Base-by-base conservation (phyloP, 768 basidiomycete genomes). In the Podaxis carcinomalis region DNA sequence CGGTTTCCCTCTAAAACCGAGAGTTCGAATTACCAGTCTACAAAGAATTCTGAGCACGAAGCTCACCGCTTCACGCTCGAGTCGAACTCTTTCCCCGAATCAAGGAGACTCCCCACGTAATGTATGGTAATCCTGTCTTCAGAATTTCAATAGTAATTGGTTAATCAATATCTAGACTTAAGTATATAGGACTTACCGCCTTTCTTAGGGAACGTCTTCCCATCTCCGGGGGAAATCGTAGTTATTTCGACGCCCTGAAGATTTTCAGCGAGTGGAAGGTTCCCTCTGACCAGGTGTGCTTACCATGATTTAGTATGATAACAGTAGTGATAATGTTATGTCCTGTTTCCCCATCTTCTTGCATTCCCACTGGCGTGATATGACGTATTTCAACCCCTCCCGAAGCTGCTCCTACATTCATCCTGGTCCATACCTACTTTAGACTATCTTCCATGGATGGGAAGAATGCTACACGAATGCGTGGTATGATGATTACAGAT, bases 51-150 rank as follows among this genome's bases (percentile, higher is more conserved):
- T 16, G 42, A 10, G 9, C 9, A 4, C n/a, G 1, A 7, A 47
- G 42, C 56, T 32, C 19, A 80, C 90, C 89, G 87, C 68, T 88
- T 85, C 68, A 83, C 74, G 66, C 87, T 90, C n/a, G 90, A 91
- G 76, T 94, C 92, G 74, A 92, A 92, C 67, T 74, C 74, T 21
- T 62, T 75, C 1, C 51, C 51, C 51, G 88, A 89, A 67, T 89
- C 75, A 1, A 63, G 9, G 7, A 93, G 81, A 19, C 80, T 90
- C 23, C 91, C 93, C 50, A 87, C 80, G 67, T 94, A 94, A 73
- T 94, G 90, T 59, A 94, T 92, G 3, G 61, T 74, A 35, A 93
- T 90, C 27, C 14, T 80, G 77, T 92, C 89, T 90, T 46, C 64
- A 68, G 36, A 61, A n/a, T 46, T 69, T 57, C 44, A 25, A 32